Evolutionary conservation across 176 grass and related monocot genomes (phyloP), one percentile per base, ranked within the genome.

Genomic region (Bonia amplexicaulis): DNA sequence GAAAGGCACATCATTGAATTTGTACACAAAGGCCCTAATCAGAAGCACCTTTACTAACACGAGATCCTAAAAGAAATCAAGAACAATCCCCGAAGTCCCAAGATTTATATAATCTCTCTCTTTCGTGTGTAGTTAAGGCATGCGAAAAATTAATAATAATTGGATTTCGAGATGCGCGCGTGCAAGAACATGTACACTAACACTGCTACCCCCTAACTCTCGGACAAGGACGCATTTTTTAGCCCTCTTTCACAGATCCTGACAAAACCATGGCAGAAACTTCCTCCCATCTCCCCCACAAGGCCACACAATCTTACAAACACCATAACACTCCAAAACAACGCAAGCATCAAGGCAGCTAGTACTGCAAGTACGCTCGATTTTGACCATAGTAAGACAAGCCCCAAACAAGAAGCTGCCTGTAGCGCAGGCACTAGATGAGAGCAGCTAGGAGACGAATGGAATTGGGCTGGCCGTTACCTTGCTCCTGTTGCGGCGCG

Each of bases 1-100:
- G 74, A 92, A 92, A 95, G 85, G 64, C 45, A 73, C 58, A 75
- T 22, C 71, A 51, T 66, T 35, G 71, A 52, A 78, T 92, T 60
- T 20, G 76, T 55, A 83, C 68, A 79, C 49, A 73, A 71, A 66
- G 87, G 80, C 84, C 58, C 49, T 65, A 86, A 82, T 88, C 88
- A 87, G 48, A 63, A 25, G 9, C 26, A 14, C 47, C 75, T 87
- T 88, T 88, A 75, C 58, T 60, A 61, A 57, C 62, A 80, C 77
- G 80, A 79, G 80, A 79, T 61, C 69, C 29, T 61, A 51, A 74
- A 80, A 74, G 82, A 83, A 76, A 52, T 17, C 58, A 81, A 60
- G 39, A 82, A 71, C 65, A 73, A 81, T 46, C 60, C 9, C 19
- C 39, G 48, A 17, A 16, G 25, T 17, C 1, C 29, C 48, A 52